A percentile compares a stretch with the other conserved stretches of the same genome.
These are phyloP conservation scores for Lactarius hatsudake DNA, from an alignment of 768 basidiomycete genomes.

Conservation along the genomic window DNA sequence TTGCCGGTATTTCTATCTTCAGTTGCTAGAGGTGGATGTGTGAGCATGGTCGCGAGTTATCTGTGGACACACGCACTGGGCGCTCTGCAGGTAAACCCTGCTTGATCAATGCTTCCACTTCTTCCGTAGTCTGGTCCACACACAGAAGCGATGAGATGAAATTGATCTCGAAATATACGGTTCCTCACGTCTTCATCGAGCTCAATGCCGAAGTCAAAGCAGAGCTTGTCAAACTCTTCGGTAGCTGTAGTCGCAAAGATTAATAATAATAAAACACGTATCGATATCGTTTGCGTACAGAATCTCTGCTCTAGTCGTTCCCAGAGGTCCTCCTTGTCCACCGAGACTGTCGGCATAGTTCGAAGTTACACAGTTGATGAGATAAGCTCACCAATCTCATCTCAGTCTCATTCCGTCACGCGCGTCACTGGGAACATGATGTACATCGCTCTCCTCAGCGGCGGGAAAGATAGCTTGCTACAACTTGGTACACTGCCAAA, in stretches of 20 bases:
- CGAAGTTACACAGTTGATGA: neutral
- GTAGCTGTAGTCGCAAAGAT: constrained; percentile 54
- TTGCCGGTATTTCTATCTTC: constrained; percentile 99
- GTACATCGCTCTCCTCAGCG: constrained; percentile 91
- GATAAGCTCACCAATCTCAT: neutral
- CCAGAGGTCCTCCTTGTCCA: constrained; percentile 95
- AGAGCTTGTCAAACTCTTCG: constrained; percentile 91
- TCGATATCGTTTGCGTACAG: constrained; percentile 46
- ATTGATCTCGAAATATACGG: neutral
- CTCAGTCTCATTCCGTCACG: neutral
- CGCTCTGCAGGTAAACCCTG: constrained; percentile 83
- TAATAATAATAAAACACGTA: neutral
- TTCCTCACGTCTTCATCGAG: constrained; percentile 90
- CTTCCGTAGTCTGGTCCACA: constrained; percentile 71
- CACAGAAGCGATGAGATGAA: constrained; percentile 8
- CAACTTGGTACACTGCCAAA: constrained; percentile 85
- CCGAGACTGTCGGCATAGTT: constrained; percentile 89
- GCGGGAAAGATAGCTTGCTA: constrained; percentile 98
- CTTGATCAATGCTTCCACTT: constrained; percentile 77
- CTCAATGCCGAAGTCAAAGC: constrained; percentile 97
- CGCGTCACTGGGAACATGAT: constrained; percentile 53
- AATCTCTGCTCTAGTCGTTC: constrained; percentile 78
- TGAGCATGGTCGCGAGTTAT: constrained; percentile 9
- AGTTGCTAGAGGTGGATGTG: constrained; percentile 62
- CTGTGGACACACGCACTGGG: constrained; percentile 50